phyloP scores from a whole-genome alignment of 306 rosid genomes.

The Vigna mungo region DNA sequence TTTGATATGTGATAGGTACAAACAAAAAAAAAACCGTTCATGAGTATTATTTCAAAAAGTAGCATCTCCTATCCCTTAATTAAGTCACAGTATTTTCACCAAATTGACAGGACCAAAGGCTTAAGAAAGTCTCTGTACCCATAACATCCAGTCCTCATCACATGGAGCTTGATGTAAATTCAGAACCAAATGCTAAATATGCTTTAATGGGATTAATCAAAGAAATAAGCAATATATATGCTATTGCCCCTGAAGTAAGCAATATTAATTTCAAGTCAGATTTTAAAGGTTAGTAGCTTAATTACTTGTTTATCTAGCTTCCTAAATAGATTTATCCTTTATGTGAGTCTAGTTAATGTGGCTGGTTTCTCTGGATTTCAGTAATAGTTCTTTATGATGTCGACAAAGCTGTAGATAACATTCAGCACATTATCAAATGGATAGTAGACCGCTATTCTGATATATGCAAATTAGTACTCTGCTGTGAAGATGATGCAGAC shows the following conservation, averaged over 20 bases:
- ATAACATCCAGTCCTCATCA: constrained; percentile 77
- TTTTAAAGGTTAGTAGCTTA: constrained; percentile 66
- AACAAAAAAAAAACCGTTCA: background rate
- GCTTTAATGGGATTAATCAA: constrained; percentile 83
- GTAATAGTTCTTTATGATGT: constrained; percentile 75
- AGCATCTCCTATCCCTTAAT: constrained; percentile 23
- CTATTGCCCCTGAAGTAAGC: constrained; percentile 70
- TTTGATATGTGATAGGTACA: background rate
- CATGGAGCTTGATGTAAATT: constrained; percentile 71
- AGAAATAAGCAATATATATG: constrained; percentile 74
- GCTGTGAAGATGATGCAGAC: constrained; percentile 72
- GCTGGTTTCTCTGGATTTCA: constrained; percentile 49
- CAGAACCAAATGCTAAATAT: constrained; percentile 74
- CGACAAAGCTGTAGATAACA: constrained; percentile 72
- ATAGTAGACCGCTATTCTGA: constrained; percentile 82
- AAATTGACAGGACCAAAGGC: constrained; percentile 69
- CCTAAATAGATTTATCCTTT: constrained; percentile 10
- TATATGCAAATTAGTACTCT: constrained; percentile 70
- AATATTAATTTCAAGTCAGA: constrained; percentile 58
- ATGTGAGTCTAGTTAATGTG: constrained; percentile 40
- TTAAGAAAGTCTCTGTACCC: constrained; percentile 71
- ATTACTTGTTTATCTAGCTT: constrained; percentile 21
- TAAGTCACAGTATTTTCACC: constrained; percentile 37
- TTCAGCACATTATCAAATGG: constrained; percentile 89
- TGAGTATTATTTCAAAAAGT: background rate